Evolutionary conservation across 345 rosid species (phyloP).

Genomic region (Durio zibethinus): DNA sequence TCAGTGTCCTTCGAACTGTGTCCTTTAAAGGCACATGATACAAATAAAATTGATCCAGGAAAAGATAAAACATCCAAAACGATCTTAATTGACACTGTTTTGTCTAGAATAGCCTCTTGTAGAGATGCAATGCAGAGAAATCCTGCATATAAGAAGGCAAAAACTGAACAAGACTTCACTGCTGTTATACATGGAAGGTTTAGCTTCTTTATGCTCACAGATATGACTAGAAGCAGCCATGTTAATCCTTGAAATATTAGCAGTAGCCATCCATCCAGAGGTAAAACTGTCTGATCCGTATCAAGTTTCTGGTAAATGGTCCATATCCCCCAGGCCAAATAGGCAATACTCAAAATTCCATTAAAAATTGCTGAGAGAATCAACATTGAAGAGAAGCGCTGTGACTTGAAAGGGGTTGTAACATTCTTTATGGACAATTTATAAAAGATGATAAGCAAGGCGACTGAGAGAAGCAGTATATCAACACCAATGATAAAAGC

Average conservation of each 20-base stretch:
- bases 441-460: slow-evolving; percentile 17
- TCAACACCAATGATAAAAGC: slow-evolving; percentile 29
- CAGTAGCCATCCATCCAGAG: slow-evolving; percentile 31
- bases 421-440: slow-evolving; percentile 17
- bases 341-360: slow-evolving; percentile 31
- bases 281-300: slow-evolving; percentile 21
- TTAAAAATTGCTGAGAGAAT: slow-evolving; percentile 24
- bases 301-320: slow-evolving; percentile 17
- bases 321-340: slow-evolving; percentile 33
- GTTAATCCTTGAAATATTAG: slow-evolving; percentile 32
- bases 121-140: slow-evolving; percentile 31
- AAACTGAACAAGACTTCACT: slow-evolving; percentile 16
- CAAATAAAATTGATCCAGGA: slow-evolving; percentile 38
- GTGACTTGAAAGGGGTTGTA: background rate
- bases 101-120: slow-evolving; percentile 17
- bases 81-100: slow-evolving; percentile 9
- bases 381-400: slow-evolving; percentile 3
- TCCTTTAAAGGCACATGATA: slow-evolving; percentile 19
- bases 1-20: background rate
- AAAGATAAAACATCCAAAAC: slow-evolving; percentile 32
- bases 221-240: slow-evolving; percentile 31
- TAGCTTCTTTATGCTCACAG: slow-evolving; percentile 23
- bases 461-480: slow-evolving; percentile 23
- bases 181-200: background rate
- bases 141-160: slow-evolving; percentile 26